Evolutionary conservation across 306 rosid genomes (phyloP).

Genomic region (Citrullus colocynthis): DNA sequence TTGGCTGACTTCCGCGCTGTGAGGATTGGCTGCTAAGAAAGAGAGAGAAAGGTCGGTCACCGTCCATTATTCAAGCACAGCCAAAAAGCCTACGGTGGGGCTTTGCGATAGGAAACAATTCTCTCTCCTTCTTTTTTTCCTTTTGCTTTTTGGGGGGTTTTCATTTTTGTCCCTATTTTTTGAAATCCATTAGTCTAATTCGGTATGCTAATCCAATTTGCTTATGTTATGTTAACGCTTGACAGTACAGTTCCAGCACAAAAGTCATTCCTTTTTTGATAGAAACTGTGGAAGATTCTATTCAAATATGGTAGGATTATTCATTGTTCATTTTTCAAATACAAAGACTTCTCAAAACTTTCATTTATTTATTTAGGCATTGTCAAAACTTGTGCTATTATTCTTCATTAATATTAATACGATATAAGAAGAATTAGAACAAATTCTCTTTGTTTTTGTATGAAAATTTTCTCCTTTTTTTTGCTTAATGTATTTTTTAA

Average conservation of each 20-base stretch:
- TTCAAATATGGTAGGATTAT: neutral
- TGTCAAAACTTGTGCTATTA: neutral
- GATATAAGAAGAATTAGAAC: no score
- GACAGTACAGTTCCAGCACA: constrained; percentile 4
- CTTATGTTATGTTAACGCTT: neutral
- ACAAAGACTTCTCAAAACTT: neutral
- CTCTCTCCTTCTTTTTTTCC: neutral
- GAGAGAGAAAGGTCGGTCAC: constrained; percentile 38
- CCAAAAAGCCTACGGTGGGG: constrained; percentile 33
- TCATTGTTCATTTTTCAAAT: neutral
- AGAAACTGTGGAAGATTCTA: neutral
- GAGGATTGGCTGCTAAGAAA: constrained; percentile 27
- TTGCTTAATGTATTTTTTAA: neutral
- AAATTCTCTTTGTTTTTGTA: no score
- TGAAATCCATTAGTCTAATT: neutral
- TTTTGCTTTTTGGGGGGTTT: neutral
- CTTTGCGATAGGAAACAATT: constrained; percentile 13
- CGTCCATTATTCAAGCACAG: constrained; percentile 34
- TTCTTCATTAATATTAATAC: neutral
- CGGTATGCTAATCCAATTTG: constrained; percentile 1
- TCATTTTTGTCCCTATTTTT: neutral
- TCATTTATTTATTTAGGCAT: no score
- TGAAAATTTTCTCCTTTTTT: no score
- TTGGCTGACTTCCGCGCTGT: constrained; percentile 35
- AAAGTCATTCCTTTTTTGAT: neutral